phyloP scores from a whole-genome alignment of 345 rosid genomes.

The Garcia nutans region DNA sequence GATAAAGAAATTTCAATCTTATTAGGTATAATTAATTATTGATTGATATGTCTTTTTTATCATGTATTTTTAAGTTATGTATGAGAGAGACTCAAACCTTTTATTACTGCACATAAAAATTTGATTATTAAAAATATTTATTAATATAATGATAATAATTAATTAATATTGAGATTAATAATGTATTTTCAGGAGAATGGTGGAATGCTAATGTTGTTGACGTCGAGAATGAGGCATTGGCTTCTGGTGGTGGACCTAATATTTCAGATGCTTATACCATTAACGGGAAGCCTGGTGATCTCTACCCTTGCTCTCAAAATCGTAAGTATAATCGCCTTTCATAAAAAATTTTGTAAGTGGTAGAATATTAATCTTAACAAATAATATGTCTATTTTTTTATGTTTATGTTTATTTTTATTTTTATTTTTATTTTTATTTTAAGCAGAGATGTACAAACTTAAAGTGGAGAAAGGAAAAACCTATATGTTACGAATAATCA shows the following conservation, averaged over 20 bases:
- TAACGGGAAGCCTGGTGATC: slow-evolving; percentile 84
- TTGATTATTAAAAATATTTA: too few species aligned
- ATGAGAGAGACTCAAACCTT: too few species aligned
- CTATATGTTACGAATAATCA: slow-evolving; percentile 76
- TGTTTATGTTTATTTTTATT: too few species aligned
- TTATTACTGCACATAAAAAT: too few species aligned
- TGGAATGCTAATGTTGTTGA: slow-evolving; percentile 76
- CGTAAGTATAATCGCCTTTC: not conserved
- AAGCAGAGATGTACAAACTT: slow-evolving; percentile 55
- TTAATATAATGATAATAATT: too few species aligned
- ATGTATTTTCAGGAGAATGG: slow-evolving; percentile 74
- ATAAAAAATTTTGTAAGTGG: too few species aligned
- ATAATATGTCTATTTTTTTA: not conserved
- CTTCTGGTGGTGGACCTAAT: slow-evolving; percentile 57
- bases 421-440: not conserved
- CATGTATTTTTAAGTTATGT: too few species aligned
- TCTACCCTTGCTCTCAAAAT: slow-evolving; percentile 67
- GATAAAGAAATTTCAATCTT: slow-evolving; percentile 68
- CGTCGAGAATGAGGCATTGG: slow-evolving; percentile 51
- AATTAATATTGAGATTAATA: too few species aligned
- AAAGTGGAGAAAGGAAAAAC: slow-evolving; percentile 60
- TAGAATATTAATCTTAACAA: too few species aligned
- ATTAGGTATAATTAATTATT: slow-evolving; percentile 42
- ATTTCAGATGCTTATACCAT: slow-evolving; percentile 79
- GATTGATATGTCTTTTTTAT: too few species aligned